A percentile compares a stretch with the other conserved stretches of the same genome.
These are phyloP conservation scores for Gymnopilus dilepis DNA, from an alignment of 768 basidiomycete species.

Conservation along the genomic window DNA sequence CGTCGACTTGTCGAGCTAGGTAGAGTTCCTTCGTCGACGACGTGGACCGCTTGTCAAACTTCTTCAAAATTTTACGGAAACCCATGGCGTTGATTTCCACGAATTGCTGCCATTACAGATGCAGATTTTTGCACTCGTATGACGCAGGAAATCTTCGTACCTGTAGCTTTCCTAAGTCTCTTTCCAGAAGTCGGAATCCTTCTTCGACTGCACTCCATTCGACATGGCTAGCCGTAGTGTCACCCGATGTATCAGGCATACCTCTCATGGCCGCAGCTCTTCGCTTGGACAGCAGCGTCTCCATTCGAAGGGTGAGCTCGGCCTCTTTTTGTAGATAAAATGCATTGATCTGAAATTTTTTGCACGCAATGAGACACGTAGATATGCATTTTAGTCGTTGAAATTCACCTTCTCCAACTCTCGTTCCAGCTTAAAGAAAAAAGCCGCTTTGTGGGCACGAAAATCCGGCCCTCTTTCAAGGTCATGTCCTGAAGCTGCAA, in stretches of 20 bases:
- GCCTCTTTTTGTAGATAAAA: conserved; percentile 99
- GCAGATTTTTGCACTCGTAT: conserved; percentile 4
- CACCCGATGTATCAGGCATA: conserved; percentile 69
- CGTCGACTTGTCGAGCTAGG: conserved; percentile 93
- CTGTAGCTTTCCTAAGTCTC: conserved; percentile 95
- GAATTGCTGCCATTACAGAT: conserved; percentile 70
- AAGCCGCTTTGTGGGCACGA: conserved; percentile 94
- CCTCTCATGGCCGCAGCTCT: conserved; percentile 79
- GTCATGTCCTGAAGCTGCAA: conserved; percentile 66
- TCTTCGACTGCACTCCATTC: conserved; percentile 98
- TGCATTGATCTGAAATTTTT: conserved; percentile 79
- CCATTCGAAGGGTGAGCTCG: conserved; percentile 88
- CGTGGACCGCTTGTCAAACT: conserved; percentile 97
- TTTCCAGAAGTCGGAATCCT: conserved; percentile 91
- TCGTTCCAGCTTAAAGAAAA: conserved; percentile 98
- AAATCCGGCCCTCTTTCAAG: conserved; percentile 83
- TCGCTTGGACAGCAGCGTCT: conserved; percentile 92
- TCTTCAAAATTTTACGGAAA: conserved; percentile 96
- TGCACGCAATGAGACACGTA: neutral
- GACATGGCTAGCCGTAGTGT: conserved; percentile 67
- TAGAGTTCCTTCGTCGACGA: conserved; percentile 97
- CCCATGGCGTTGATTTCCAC: conserved; percentile 97
- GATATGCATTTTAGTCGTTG: conserved; percentile 2
- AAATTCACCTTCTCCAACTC: conserved; percentile 90
- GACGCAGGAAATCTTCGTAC: too few relatives aligned